Conservation (phyloP, 306 rosid species). For the Medicago truncatula region DNA sequence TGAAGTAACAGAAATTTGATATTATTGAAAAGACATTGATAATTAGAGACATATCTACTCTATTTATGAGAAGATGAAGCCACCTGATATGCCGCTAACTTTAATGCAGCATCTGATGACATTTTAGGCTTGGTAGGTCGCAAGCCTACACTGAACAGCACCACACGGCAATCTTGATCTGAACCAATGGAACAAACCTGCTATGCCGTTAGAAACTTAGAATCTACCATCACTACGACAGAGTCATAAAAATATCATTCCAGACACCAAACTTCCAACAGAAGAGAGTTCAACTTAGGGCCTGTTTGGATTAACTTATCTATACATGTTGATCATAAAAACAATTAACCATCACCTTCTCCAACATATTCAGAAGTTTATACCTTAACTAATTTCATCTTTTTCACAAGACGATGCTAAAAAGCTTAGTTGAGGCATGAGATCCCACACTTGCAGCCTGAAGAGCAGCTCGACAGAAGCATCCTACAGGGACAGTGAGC, state of each 20-base stretch:
- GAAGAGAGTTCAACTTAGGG: too few relatives aligned
- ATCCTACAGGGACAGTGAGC: slow-evolving; percentile 58
- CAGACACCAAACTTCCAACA: slow-evolving; percentile 20
- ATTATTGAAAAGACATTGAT: slow-evolving; percentile 10
- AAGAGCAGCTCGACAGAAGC: slow-evolving; percentile 94
- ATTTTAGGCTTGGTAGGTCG: slow-evolving; percentile 80
- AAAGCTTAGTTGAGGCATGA: slow-evolving; percentile 88
- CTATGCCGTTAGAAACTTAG: slow-evolving; percentile 71
- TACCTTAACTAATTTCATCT: slow-evolving; percentile 92
- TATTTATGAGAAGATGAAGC: slow-evolving; percentile 66
- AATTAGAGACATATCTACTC: slow-evolving; percentile 47
- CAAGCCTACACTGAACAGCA: slow-evolving; percentile 75
- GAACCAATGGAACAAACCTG: slow-evolving; percentile 99
- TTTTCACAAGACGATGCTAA: slow-evolving; percentile 77
- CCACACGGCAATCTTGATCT: slow-evolving; percentile 99
- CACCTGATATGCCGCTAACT: slow-evolving; percentile 84
- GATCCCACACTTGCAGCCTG: slow-evolving; percentile 86
- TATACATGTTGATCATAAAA: background rate
- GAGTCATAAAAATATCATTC: slow-evolving; percentile 3
- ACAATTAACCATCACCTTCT: slow-evolving; percentile 65
- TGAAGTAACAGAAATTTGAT: slow-evolving; percentile 17
- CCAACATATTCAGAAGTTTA: slow-evolving; percentile 73
- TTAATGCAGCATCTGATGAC: slow-evolving; percentile 88
- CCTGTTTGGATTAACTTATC: too few relatives aligned
- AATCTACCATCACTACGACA: slow-evolving; percentile 34